Evolutionary conservation across 345 rosid genomes (phyloP), one percentile per base, ranked within the genome.

Genomic region (Melaleuca alternifolia): DNA sequence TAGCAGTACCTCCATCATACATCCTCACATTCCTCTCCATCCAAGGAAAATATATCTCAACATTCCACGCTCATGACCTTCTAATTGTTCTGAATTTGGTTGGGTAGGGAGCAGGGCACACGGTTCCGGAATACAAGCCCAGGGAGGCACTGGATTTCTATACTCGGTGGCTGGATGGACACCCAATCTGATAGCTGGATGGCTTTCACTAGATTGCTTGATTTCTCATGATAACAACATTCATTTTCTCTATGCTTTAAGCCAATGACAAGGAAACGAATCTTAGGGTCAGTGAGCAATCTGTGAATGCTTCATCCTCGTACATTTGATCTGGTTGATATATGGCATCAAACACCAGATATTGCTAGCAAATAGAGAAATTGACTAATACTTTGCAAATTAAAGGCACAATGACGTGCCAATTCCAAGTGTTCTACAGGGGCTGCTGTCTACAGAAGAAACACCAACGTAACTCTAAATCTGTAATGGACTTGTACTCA

Each of bases 51-150:
- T n/a, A n/a, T 59, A 59, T 59, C 79, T 71, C 24, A 37, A 71
- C 79, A 37, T 71, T 24, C 2, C 79, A 18, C 37, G 79, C 79
- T 18, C 23, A 71, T 37, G 37, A 71, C 23, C 84, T 26, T 77
- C 48, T 12, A 2, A 52, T 84, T 41, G 46, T 48, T 85, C 15
- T 50, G 33, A 52, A 51, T 18, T 84, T 86, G 33, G 82, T 26
- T 88, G 84, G 61, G 88, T 85, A 96, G 98, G 98, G 98, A n/a
- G 83, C 98, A 59, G 98, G 98, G 26, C 98, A 96, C 86, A 92
- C 96, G 0, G 98, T 96, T 48, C 97, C 98, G 10, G 96, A 95
- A 89, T 93, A 95, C 92, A 96, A 95, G 86, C 98, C 97, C 6
- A 87, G 41, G 33, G 97, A 96, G 89, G 93, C 98, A 6, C 90